These are phyloP conservation scores for Circinella umbellata DNA, from an alignment of 371 early-diverging fungal species.

Conservation along the genomic window DNA sequence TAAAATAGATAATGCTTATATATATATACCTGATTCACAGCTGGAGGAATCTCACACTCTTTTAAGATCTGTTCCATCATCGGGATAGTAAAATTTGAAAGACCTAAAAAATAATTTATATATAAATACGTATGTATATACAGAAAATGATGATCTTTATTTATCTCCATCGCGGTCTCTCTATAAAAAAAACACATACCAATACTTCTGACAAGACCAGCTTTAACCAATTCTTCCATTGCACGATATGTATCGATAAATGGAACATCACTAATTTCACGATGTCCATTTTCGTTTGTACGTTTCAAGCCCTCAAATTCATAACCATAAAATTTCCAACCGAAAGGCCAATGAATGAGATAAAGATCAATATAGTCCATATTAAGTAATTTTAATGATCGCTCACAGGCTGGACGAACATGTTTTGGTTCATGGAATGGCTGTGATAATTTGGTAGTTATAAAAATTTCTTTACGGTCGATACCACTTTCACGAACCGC, in stretches of 20 bases:
- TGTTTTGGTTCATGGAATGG: conserved; percentile 59
- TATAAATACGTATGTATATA: conserved; percentile 48
- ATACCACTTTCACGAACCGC: conserved; percentile 55
- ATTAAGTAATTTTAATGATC: conserved; percentile 72
- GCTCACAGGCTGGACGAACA: conserved; percentile 51
- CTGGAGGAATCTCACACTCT: conserved; percentile 76
- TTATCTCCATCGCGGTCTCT: neutral
- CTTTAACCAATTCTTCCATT: conserved; percentile 70
- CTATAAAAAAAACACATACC: conserved; percentile 31
- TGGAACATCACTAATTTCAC: conserved; percentile 45
- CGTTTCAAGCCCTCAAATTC: conserved; percentile 23
- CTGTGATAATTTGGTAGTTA: conserved; percentile 85
- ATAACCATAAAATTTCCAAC: conserved; percentile 42
- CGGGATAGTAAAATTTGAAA: conserved; percentile 68
- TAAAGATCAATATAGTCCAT: conserved; percentile 91
- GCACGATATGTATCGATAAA: conserved; percentile 74
- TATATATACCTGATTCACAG: conserved; percentile 71
- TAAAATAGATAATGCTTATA: neutral
- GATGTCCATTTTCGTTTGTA: conserved; percentile 25
- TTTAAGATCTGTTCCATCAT: conserved; percentile 73
- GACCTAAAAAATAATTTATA: conserved; percentile 28
- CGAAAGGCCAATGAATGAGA: conserved; percentile 67
- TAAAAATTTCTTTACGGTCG: conserved; percentile 61
- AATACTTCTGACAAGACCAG: conserved; percentile 57
- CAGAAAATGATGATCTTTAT: conserved; percentile 28